A percentile compares a stretch with the other conserved stretches of the same genome.
Evolutionary conservation across 208 protist genomes (phyloP).

Genomic region (Tritrichomonas foetus): DNA sequence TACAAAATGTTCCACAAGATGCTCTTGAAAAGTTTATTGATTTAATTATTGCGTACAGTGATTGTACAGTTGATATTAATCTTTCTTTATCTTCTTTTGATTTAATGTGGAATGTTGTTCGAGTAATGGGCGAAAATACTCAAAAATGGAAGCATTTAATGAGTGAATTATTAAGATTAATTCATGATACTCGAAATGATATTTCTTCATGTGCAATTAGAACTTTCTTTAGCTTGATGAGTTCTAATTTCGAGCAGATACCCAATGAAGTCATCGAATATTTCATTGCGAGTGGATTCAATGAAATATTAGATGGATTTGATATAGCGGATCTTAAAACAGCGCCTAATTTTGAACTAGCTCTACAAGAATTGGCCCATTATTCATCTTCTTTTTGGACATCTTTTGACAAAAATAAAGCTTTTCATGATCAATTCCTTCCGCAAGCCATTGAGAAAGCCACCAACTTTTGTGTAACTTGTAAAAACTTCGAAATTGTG

Average conservation of each 20-base stretch:
- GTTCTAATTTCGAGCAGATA: background rate
- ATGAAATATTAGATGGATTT: background rate
- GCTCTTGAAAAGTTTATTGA: too few relatives aligned
- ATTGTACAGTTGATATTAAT: background rate
- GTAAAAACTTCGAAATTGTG: background rate
- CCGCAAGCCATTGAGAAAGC: background rate
- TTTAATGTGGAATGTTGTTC: background rate
- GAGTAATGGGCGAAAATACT: background rate
- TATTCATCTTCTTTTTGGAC: background rate
- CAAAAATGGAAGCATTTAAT: background rate
- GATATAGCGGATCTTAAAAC: background rate
- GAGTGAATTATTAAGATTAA: background rate
- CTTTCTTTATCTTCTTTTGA: conserved; percentile 3
- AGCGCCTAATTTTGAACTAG: background rate
- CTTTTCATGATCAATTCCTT: background rate
- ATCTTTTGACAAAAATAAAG: background rate
- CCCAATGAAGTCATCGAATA: background rate
- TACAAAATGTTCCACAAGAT: too few relatives aligned
- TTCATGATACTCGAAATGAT: background rate
- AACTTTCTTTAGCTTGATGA: background rate
- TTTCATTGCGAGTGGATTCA: background rate
- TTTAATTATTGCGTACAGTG: too few relatives aligned
- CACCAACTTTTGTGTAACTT: background rate
- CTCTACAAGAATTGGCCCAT: background rate
- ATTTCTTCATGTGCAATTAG: background rate